Evolutionary conservation across 2,329 filamentous ascomycete genomes (phyloP).

Genomic region (Xylariaceae sp.): DNA sequence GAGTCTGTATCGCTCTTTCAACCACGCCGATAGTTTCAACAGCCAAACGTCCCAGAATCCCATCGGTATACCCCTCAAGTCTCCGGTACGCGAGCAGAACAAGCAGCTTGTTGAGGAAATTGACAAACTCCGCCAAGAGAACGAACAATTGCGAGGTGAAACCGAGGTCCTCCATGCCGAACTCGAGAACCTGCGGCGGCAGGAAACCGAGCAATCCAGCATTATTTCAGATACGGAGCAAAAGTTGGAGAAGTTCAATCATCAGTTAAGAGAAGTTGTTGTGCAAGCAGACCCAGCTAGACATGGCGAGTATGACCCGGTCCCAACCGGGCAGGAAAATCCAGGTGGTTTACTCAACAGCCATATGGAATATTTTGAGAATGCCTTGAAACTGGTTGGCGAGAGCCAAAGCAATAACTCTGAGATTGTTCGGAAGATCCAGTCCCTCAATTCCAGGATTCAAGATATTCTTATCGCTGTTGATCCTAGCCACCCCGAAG

Average conservation of each 20-base stretch:
- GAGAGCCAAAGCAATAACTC: slow-evolving; percentile 46
- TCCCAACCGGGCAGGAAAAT: slow-evolving; percentile 38
- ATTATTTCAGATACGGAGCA: slow-evolving; percentile 58
- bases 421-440: slow-evolving; percentile 52
- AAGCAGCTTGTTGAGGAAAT: slow-evolving; percentile 46
- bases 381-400: slow-evolving; percentile 56
- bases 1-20: slow-evolving; percentile 65
- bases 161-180: slow-evolving; percentile 34
- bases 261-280: slow-evolving; percentile 61
- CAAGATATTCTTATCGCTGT: slow-evolving; percentile 50
- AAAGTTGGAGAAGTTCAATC: slow-evolving; percentile 63
- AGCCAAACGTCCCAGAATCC: slow-evolving; percentile 36
- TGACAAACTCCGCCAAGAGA: slow-evolving; percentile 44
- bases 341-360: slow-evolving; percentile 44
- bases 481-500: slow-evolving; percentile 47
- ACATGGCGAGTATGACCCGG: slow-evolving; percentile 42
- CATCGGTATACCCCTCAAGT: slow-evolving; percentile 56
- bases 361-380: slow-evolving; percentile 68
- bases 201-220: slow-evolving; percentile 39
- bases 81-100: slow-evolving; percentile 50
- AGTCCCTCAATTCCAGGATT: slow-evolving; percentile 59
- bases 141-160: slow-evolving; percentile 35
- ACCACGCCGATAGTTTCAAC: slow-evolving; percentile 51
- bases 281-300: slow-evolving; percentile 55
- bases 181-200: slow-evolving; percentile 34